Base-by-base conservation (phyloP, 768 basidiomycete genomes). In the Podaxis sp. region DNA sequence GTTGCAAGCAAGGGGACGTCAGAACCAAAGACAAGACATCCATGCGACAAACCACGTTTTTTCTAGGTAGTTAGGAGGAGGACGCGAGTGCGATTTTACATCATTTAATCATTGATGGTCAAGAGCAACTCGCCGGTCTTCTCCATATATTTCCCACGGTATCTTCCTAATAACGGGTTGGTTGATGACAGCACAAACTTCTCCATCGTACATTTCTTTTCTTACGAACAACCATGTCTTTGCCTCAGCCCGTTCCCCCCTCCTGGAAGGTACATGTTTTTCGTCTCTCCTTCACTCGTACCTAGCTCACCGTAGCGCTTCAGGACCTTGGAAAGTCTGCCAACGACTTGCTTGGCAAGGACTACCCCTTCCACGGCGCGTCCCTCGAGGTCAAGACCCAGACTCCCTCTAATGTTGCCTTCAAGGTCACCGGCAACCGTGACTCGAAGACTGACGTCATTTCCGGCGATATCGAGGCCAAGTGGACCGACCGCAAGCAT, bases 311-410 rank as follows among this genome's bases (percentile, higher is more conserved):
- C 65, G 68, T 65, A 28, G 62, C n/a, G 24, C n/a, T 26, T 48
- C 41, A 95, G 93, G 93, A 95, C 77, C 89, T 95, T 69, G 96
- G 96, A 78, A 99, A 98, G 87, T 95, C 95, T 68, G 93, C 95
- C 78, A 93, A 88, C 72, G 96, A 99, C 86, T 80, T 99, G 66
- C 84, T 99, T 70, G 82, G 83, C 75, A 95, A 90, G 83, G 97
- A 99, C 83, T 99, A 87, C 83, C 88, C 86, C 70, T 89, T 93
- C 86, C 74, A 80, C 58, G 86, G 86, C 36, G 84, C 82, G 62
- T 75, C 81, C 60, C 84, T 95, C 60, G 93, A 95, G 77, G 88
- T 94, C 72, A 95, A 95, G 82, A 95, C 93, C 62, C 85, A 88
- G 73, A 91, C 93, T 0, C 90, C 93, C 36, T 93, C 92, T 72